These are phyloP conservation scores for Tephrocybe sp. DNA, from an alignment of 768 basidiomycete species.

Conservation along the genomic window DNA sequence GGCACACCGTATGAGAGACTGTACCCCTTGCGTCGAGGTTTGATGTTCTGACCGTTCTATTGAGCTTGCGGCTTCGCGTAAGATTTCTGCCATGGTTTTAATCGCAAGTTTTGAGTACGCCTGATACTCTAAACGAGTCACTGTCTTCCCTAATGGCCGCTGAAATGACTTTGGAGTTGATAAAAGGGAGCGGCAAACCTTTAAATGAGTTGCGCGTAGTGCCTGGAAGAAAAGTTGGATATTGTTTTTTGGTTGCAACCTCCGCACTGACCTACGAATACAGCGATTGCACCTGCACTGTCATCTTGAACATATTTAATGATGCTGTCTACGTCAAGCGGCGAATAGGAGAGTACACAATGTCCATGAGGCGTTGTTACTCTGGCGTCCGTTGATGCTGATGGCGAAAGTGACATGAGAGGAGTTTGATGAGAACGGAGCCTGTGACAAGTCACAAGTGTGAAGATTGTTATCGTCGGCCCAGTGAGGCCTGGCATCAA, in stretches of 20 bases:
- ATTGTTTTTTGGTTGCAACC: not conserved
- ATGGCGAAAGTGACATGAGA: slow-evolving; percentile 15
- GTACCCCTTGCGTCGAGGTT: slow-evolving; percentile 18
- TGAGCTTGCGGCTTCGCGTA: slow-evolving; percentile 43
- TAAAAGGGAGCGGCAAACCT: slow-evolving; percentile 41
- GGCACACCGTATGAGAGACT: slow-evolving; percentile 54
- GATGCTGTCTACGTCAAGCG: slow-evolving; percentile 58
- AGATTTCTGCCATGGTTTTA: slow-evolving; percentile 69
- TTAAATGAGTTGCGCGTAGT: slow-evolving; percentile 86
- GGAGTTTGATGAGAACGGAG: not conserved
- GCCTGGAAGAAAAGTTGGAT: slow-evolving; percentile 24
- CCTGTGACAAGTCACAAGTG: not conserved
- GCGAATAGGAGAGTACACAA: slow-evolving; percentile 58
- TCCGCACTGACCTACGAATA: slow-evolving; percentile 62
- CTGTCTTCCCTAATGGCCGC: slow-evolving; percentile 54
- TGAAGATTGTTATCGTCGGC: too few relatives aligned
- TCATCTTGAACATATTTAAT: slow-evolving; percentile 63
- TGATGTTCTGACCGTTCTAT: slow-evolving; percentile 46
- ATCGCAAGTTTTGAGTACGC: slow-evolving; percentile 81
- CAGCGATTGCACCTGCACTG: slow-evolving; percentile 67
- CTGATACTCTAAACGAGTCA: slow-evolving; percentile 78
- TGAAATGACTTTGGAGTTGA: not conserved
- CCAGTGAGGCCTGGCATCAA: too few relatives aligned
- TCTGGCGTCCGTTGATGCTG: slow-evolving; percentile 44
- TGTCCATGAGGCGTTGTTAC: slow-evolving; percentile 44